Evolutionary conservation across 78 protist genomes (phyloP), one percentile per base, ranked within the genome.

Genomic region (Dictyostelium intermedium): DNA sequence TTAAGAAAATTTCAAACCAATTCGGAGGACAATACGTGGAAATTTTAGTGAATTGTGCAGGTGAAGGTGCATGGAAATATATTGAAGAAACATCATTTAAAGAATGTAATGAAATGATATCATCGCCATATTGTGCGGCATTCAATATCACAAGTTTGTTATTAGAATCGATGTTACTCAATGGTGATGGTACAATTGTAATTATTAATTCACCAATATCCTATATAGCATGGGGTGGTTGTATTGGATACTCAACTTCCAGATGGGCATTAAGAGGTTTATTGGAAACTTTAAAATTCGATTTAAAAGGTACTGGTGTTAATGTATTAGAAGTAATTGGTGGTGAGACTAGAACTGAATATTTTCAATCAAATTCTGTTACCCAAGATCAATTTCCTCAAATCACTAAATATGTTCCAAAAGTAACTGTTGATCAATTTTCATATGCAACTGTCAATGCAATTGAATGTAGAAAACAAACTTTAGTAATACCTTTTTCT

Each of bases 51-150:
- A 87, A 87, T 45, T 34, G 35, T 60, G 92, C 85, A 2, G 92
- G 92, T 35, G 16, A 69, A 18, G 92, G 92, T 39, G 0, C 39
- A 1, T 87, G 92, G 92, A 87, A 87, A 78, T 87, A 78, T 35
- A 56, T 78, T 43, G 92, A 87, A 78, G 85, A 87, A 9, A 87
- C 85, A 25, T 61, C 81, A 14, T 43, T 39, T 47, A 30, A 78
- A 18, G 92, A 87, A 63, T 41, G 47, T 61, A 2, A 41, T 20
- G 25, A 39, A 25, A 76, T 63, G 77, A 87, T 87, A 60, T 43
- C 92, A 20, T 87, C 80, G 43, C 85, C 92, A 78, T 87, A 61
- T 63, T 87, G 63, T 39, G 80, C 85, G 5, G 76, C 92, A 63
- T 87, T 87, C 23, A 60, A 53, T 78, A 41, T 87, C 13, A 78